These are phyloP conservation scores for Ettlia oleoabundans DNA, from an alignment of 139 green algal species.

Conservation along the genomic window DNA sequence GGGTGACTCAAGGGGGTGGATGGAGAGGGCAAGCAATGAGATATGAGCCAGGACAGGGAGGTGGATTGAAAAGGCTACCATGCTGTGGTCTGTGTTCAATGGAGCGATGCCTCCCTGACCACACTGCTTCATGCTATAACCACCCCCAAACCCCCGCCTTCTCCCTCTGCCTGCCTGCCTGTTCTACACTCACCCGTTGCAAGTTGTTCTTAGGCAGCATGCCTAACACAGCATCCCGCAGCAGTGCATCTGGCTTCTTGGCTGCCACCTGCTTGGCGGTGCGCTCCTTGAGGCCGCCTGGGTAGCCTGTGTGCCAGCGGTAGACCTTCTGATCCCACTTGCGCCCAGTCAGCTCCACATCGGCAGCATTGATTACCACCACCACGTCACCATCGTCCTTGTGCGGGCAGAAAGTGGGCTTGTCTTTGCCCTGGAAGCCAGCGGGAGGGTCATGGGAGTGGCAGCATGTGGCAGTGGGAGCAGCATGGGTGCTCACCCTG, in stretches of 20 bases:
- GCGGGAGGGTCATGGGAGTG: neutral
- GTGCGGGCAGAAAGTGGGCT: slow-evolving; percentile 78
- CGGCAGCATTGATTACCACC: slow-evolving; percentile 84
- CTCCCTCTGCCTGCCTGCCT: no score
- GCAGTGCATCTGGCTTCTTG: slow-evolving; percentile 68
- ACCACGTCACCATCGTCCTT: slow-evolving; percentile 84
- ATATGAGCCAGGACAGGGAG: no score
- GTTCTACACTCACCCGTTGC: slow-evolving; percentile 59
- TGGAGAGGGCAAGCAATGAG: neutral
- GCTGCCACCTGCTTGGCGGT: slow-evolving; percentile 66
- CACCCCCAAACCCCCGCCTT: no score
- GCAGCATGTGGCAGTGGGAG: no score
- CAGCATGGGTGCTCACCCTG: no score
- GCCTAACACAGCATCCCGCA: slow-evolving; percentile 78
- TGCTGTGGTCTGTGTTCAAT: no score
- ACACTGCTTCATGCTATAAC: no score
- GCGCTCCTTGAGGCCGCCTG: slow-evolving; percentile 82
- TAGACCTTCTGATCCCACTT: slow-evolving; percentile 94
- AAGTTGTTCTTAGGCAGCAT: slow-evolving; percentile 94
- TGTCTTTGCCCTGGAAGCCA: slow-evolving; percentile 87
- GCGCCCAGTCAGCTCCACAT: slow-evolving; percentile 82
- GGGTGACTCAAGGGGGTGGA: neutral
- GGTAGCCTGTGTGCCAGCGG: slow-evolving; percentile 87
- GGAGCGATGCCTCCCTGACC: no score
- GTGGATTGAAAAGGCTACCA: no score